Evolutionary conservation across 1,284 basidiomycete species (phyloP).

Genomic region (Erythrobasidium hasegawianum): DNA sequence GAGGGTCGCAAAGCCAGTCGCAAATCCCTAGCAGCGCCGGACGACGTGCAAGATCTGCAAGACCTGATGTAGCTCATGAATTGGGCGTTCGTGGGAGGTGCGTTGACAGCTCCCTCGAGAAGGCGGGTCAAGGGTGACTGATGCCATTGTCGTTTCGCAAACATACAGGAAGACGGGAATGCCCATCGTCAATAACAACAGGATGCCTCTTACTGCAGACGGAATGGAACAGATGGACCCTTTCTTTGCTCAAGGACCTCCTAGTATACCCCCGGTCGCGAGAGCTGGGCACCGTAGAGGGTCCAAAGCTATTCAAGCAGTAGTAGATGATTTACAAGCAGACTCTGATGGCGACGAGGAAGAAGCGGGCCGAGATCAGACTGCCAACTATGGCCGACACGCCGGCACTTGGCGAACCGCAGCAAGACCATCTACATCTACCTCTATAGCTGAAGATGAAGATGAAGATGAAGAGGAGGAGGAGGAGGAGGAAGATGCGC

Average conservation of each 20-base stretch:
- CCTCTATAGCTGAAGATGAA: background rate
- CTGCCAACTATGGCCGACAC: constrained; percentile 7
- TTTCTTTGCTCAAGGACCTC: constrained; percentile 28
- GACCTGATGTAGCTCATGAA: constrained; percentile 27
- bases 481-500: background rate
- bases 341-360: constrained; percentile 18
- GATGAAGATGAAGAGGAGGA: constrained; percentile 3
- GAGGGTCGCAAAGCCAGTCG: constrained; percentile 7
- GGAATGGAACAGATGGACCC: constrained; percentile 32
- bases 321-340: constrained; percentile 7
- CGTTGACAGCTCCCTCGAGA: background rate
- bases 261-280: constrained; percentile 17
- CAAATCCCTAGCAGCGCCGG: constrained; percentile 15
- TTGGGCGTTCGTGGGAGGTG: constrained; percentile 27
- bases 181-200: constrained; percentile 14
- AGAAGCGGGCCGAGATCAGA: constrained; percentile 15
- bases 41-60: constrained; percentile 13
- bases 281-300: background rate
- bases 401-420: background rate
- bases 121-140: background rate
- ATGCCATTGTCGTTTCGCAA: background rate
- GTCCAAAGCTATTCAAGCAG: background rate
- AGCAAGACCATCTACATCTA: constrained; percentile 4
- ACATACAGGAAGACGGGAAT: constrained; percentile 24
- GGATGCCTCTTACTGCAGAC: constrained; percentile 15